A percentile compares a stretch with the other conserved stretches of the same genome.
These are phyloP conservation scores for Caryopteris hybrid DNA, from an alignment of 305 asterid species.

Conservation along the genomic window DNA sequence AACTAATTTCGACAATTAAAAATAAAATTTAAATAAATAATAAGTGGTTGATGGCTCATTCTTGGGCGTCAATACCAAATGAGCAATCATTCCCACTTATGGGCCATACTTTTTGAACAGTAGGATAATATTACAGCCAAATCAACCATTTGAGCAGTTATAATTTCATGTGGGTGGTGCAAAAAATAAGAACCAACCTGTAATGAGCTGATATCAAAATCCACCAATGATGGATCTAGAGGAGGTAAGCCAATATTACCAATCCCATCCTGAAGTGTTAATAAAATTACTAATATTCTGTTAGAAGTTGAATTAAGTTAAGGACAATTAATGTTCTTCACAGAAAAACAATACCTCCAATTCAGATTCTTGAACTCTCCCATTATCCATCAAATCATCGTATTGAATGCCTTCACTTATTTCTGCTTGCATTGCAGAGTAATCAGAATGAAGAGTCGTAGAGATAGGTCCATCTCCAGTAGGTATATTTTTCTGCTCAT, in stretches of 20 bases:
- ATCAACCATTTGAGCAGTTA: background rate
- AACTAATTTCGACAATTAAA: background rate
- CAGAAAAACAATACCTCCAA: constrained; percentile 42
- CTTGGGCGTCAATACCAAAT: background rate
- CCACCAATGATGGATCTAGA: constrained; percentile 48
- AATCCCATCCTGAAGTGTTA: constrained; percentile 40
- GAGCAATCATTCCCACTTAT: background rate
- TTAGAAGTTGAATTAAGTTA: background rate
- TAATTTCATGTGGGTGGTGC: background rate
- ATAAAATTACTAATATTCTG: constrained; percentile 14
- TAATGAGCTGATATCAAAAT: constrained; percentile 55
- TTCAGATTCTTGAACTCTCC: constrained; percentile 45
- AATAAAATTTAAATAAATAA: no score
- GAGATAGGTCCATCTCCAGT: constrained; percentile 34
- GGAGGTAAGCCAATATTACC: constrained; percentile 45
- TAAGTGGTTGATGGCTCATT: no score
- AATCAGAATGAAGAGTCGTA: constrained; percentile 30
- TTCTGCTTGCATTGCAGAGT: constrained; percentile 29
- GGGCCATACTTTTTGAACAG: background rate
- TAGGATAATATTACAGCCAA: background rate
- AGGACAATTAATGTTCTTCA: background rate
- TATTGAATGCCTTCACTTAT: constrained; percentile 39
- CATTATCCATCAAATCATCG: constrained; percentile 45
- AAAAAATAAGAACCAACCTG: constrained; percentile 42
- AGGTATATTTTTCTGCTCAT: constrained; percentile 29